Conservation (phyloP, 352 stramenopile species). For the Salisapilia sapeloensis region DNA sequence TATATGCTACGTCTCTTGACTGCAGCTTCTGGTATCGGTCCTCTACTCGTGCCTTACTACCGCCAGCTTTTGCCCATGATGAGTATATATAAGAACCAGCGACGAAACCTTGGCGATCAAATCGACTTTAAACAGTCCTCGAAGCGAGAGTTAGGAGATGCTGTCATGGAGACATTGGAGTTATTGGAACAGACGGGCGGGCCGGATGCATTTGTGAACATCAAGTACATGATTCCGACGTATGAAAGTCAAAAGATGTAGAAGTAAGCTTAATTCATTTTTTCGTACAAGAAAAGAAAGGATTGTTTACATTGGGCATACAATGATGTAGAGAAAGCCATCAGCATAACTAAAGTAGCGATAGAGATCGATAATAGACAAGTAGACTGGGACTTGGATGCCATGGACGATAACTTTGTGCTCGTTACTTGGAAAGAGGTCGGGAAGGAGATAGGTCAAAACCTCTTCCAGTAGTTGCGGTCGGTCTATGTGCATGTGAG, state of each 20-base stretch:
- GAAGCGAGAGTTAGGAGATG: constrained; percentile 61
- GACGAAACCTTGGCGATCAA: constrained; percentile 78
- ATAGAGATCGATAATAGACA: constrained; percentile 47
- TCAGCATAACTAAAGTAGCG: constrained; percentile 50
- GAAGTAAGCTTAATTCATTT: constrained; percentile 3
- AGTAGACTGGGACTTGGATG: constrained; percentile 17
- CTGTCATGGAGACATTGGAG: constrained; percentile 81
- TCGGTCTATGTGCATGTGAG: constrained; percentile 5
- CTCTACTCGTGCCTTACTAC: constrained; percentile 84
- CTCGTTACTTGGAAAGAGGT: constrained; percentile 20
- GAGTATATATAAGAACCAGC: constrained; percentile 82
- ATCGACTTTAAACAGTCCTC: constrained; percentile 84
- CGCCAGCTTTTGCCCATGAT: constrained; percentile 80
- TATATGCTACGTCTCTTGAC: constrained; percentile 45
- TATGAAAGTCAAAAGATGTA: constrained; percentile 71
- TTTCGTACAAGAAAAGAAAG: too few relatives aligned
- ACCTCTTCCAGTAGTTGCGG: constrained; percentile 31
- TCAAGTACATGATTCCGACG: constrained; percentile 95
- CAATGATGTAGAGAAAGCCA: constrained; percentile 53
- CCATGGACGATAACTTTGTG: constrained; percentile 37
- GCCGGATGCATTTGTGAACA: constrained; percentile 85
- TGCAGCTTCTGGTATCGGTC: constrained; percentile 35
- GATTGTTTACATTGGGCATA: constrained; percentile 10
- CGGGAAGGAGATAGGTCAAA: constrained; percentile 34
- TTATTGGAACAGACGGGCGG: constrained; percentile 72